Conservation (phyloP, 306 rosid species). For the Lathyrus aphaca region DNA sequence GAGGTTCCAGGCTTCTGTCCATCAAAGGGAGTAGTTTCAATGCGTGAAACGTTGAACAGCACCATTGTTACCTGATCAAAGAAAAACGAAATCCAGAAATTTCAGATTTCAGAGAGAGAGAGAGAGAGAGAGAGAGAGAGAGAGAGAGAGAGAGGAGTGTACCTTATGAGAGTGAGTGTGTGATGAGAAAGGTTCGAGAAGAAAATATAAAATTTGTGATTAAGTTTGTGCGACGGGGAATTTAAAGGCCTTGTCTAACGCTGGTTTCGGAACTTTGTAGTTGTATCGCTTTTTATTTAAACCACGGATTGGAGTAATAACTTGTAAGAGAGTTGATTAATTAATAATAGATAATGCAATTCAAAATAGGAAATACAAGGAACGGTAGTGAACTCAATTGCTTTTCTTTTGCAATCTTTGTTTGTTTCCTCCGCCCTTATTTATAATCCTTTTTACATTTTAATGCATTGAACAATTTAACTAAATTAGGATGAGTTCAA, state of each 20-base stretch:
- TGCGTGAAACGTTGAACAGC: constrained; percentile 62
- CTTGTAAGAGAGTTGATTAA: too few species aligned
- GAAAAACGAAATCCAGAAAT: constrained; percentile 23
- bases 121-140: not conserved
- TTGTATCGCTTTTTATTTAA: not conserved
- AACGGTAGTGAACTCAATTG: too few species aligned
- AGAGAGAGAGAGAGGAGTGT: constrained; percentile 36
- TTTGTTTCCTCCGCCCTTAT: too few species aligned
- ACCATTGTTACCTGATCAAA: constrained; percentile 51
- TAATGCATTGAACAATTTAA: too few species aligned
- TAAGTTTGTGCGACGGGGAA: constrained; percentile 37
- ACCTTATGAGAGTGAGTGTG: constrained; percentile 26
- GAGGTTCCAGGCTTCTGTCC: constrained; percentile 99
- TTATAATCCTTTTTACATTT: too few species aligned
- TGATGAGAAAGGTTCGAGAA: not conserved
- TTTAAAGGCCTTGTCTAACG: constrained; percentile 1
- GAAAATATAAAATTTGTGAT: constrained; percentile 21
- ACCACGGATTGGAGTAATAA: not conserved
- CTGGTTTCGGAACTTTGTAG: not conserved
- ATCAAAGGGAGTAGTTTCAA: constrained; percentile 70
- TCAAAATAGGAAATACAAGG: not conserved
- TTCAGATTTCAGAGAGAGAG: constrained; percentile 31
- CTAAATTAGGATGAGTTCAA: too few species aligned
- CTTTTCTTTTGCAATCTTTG: too few species aligned
- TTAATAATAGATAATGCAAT: not conserved